These are phyloP conservation scores for Anthracocystis walkeri DNA, from an alignment of 1,284 basidiomycete species.

Conservation along the genomic window DNA sequence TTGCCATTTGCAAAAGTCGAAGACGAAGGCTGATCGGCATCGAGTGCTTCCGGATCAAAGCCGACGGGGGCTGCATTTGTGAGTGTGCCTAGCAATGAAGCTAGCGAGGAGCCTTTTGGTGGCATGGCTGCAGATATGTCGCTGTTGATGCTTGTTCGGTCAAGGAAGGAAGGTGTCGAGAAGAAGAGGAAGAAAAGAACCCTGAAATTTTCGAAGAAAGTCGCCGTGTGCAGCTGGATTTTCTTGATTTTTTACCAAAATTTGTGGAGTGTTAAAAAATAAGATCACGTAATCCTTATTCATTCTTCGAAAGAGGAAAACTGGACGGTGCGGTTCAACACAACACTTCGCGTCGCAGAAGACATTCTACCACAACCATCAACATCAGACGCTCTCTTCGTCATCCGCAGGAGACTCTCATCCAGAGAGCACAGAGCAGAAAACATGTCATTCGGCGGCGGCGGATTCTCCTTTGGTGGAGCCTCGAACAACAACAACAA, in stretches of 20 bases:
- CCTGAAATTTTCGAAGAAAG: not conserved
- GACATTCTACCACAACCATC: not conserved
- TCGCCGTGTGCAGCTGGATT: constrained; percentile 16
- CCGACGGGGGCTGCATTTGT: constrained; percentile 46
- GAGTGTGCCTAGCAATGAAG: constrained; percentile 39
- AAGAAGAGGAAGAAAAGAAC: constrained; percentile 1
- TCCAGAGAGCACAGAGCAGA: not conserved
- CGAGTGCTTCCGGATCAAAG: constrained; percentile 48
- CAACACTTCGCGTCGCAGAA: constrained; percentile 36
- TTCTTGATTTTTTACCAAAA: too few relatives aligned
- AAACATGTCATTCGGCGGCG: constrained; percentile 54
- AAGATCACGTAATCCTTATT: constrained; percentile 44
- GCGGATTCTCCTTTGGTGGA: constrained; percentile 53
- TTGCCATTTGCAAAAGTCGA: constrained; percentile 17
- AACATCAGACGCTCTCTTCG: not conserved
- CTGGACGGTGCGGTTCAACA: constrained; percentile 11
- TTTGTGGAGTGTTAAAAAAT: too few relatives aligned
- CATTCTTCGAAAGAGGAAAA: constrained; percentile 2
- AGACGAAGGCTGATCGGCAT: constrained; percentile 28
- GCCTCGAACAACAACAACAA: constrained; percentile 31
- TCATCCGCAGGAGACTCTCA: not conserved
- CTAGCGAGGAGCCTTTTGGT: constrained; percentile 38
- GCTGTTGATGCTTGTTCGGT: not conserved
- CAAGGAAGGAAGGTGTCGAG: not conserved
- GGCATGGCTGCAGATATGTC: constrained; percentile 19